Base-by-base conservation (phyloP, 371 early-diverging fungal genomes). In the Circinella umbellata region DNA sequence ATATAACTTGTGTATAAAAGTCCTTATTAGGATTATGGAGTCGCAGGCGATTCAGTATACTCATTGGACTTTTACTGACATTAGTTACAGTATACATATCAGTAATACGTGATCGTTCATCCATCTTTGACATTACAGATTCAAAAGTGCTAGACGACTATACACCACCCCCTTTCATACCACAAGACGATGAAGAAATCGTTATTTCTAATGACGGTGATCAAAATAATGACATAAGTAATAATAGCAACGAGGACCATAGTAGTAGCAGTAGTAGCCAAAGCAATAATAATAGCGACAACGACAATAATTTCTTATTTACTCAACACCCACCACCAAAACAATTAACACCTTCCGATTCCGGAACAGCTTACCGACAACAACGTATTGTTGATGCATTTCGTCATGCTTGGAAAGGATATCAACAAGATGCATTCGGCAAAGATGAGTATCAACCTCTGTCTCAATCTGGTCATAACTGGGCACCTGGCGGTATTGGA, bases 381-480 rank as follows among this genome's bases (percentile, higher is more conserved):
- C 60, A 80, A 27, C 64, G 73, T 18, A 79, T 91, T 14, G 80
- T 87, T 27, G 73, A 83, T 10, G 87, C 91, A 0, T 89, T 92
- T 61, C 71, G 77, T 27, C 85, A 92, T 70, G 90, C 93, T 14
- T 97, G 95, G 95, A 83, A 85, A 36, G 93, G 93, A 0, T 98
- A 98, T 69, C 66, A 74, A 3, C 68, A 79, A 3, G 91, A 94
- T 71, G 95, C 95, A 0, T 94, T 90, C 82, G 96, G 95, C 14
- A 79, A 70, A 36, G 96, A 97, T 71, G 95, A 96, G 76, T 92
- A 95, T 64, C 83, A 87, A 36, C 96, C 98, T 2, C 61, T 94
- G 1, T 77, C 89, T 1, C 86, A 88, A 47, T 51, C 49, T 3
- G 85, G 84, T 3, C 71, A 68, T 20, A 78, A 83, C 57, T 90